These are phyloP conservation scores for Pisolithus tinctorius DNA, from an alignment of 768 basidiomycete species.

Conservation along the genomic window DNA sequence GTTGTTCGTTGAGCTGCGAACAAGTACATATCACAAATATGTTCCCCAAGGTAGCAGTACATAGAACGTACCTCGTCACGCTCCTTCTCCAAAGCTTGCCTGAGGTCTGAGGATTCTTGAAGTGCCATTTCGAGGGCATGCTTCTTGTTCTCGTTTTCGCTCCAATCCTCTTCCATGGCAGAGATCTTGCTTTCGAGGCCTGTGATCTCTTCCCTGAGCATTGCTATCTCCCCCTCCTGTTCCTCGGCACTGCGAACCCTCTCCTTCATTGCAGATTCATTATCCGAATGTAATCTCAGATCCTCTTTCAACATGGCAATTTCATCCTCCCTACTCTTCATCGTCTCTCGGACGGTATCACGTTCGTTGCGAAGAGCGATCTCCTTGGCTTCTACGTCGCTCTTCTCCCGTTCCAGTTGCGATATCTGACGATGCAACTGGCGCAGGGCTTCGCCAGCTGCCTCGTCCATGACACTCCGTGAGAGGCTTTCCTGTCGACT, in stretches of 20 bases:
- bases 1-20: slow-evolving; percentile 39
- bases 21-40: background rate
- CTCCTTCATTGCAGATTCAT: slow-evolving; percentile 44
- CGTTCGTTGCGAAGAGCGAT: slow-evolving; percentile 39
- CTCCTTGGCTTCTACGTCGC: slow-evolving; percentile 39
- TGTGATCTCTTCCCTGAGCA: slow-evolving; percentile 16
- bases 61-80: slow-evolving; percentile 40
- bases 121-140: slow-evolving; percentile 50
- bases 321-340: slow-evolving; percentile 9
- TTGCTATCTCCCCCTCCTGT: slow-evolving; percentile 50
- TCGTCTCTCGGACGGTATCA: slow-evolving; percentile 24
- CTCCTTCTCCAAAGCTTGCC: slow-evolving; percentile 52
- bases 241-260: slow-evolving; percentile 51
- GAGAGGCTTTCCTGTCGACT: slow-evolving; percentile 78
- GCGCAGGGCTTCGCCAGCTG: slow-evolving; percentile 71
- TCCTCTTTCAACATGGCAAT: slow-evolving; percentile 36
- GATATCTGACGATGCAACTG: slow-evolving; percentile 77
- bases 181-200: slow-evolving; percentile 37
- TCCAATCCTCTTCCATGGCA: slow-evolving; percentile 49
- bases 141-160: slow-evolving; percentile 48
- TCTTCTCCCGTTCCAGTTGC: slow-evolving; percentile 63
- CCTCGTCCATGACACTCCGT: slow-evolving; percentile 77
- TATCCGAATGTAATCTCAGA: slow-evolving; percentile 44
- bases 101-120: slow-evolving; percentile 44
- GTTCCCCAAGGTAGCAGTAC: background rate